These are phyloP conservation scores for Solanum pinnatisectum DNA, from an alignment of 257 asterid genomes.

Conservation along the genomic window DNA sequence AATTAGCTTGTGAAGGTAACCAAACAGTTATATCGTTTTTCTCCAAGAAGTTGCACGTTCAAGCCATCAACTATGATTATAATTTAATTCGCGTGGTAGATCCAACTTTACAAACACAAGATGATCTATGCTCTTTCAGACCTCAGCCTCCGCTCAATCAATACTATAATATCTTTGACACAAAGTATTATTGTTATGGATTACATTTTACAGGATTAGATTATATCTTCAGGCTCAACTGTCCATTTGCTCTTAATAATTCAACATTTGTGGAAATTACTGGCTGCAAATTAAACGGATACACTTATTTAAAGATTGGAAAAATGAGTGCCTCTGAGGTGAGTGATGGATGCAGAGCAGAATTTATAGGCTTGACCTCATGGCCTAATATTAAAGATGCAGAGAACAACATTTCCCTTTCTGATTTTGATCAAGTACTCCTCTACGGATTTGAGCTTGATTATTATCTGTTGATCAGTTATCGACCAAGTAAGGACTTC, in stretches of 20 bases:
- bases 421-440: conserved; percentile 7
- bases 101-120: background rate
- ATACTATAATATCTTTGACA: too few species aligned
- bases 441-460: conserved; percentile 11
- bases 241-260: conserved; percentile 2
- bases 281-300: background rate
- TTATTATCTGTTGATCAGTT: background rate
- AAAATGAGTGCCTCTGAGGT: background rate
- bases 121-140: conserved; percentile 7
- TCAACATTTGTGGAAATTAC: background rate
- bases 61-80: too few species aligned
- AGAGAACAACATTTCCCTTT: background rate
- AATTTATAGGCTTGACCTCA: background rate
- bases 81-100: conserved; percentile 12
- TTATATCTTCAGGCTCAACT: conserved; percentile 7
- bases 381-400: background rate
- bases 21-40: background rate
- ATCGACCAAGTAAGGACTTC: background rate
- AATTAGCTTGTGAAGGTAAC: conserved; percentile 16
- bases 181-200: too few species aligned
- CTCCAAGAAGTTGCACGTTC: background rate
- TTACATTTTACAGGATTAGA: too few species aligned
- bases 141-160: too few species aligned
- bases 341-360: background rate
- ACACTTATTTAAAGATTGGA: conserved; percentile 12